These are phyloP conservation scores for Mycogone perniciosa DNA, from an alignment of 2,329 filamentous ascomycete genomes.

Conservation along the genomic window DNA sequence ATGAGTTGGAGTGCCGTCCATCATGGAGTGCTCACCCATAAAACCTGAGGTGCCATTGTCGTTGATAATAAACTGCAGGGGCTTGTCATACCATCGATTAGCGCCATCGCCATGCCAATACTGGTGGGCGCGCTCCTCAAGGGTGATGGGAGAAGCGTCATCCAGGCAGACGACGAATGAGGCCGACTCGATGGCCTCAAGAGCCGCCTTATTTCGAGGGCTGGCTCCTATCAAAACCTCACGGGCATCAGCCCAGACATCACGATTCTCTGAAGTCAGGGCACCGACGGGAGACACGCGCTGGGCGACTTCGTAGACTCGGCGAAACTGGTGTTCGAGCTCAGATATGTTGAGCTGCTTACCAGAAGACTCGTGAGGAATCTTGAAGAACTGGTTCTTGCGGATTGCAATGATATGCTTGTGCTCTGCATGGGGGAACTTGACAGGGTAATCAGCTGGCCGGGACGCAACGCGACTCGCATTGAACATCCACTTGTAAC, in stretches of 20 bases:
- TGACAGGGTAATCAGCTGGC: slow-evolving; percentile 74
- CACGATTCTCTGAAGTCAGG: slow-evolving; percentile 87
- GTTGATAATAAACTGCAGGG: slow-evolving; percentile 94
- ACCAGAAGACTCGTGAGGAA: slow-evolving; percentile 72
- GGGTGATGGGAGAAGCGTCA: slow-evolving; percentile 81
- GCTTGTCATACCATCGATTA: slow-evolving; percentile 98
- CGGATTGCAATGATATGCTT: slow-evolving; percentile 85
- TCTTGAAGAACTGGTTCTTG: slow-evolving; percentile 98
- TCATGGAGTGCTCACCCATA: slow-evolving; percentile 99
- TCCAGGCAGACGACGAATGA: slow-evolving; percentile 93
- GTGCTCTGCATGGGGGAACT: slow-evolving; percentile 68
- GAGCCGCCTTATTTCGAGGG: slow-evolving; percentile 67
- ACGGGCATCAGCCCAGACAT: slow-evolving; percentile 84
- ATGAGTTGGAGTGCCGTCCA: slow-evolving; percentile 98
- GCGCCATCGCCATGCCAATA: slow-evolving; percentile 98
- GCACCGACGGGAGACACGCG: slow-evolving; percentile 69
- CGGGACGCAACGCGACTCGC: slow-evolving; percentile 76
- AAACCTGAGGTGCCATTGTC: slow-evolving; percentile 97
- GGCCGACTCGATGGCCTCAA: slow-evolving; percentile 79
- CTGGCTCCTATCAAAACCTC: slow-evolving; percentile 69
- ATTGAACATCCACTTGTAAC: slow-evolving; percentile 99
- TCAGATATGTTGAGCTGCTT: slow-evolving; percentile 83
- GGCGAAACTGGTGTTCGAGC: slow-evolving; percentile 82
- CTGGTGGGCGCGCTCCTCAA: slow-evolving; percentile 89
- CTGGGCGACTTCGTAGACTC: slow-evolving; percentile 71